Conservation (phyloP, 148 eudicot species). For the Rhododendron simsii region DNA sequence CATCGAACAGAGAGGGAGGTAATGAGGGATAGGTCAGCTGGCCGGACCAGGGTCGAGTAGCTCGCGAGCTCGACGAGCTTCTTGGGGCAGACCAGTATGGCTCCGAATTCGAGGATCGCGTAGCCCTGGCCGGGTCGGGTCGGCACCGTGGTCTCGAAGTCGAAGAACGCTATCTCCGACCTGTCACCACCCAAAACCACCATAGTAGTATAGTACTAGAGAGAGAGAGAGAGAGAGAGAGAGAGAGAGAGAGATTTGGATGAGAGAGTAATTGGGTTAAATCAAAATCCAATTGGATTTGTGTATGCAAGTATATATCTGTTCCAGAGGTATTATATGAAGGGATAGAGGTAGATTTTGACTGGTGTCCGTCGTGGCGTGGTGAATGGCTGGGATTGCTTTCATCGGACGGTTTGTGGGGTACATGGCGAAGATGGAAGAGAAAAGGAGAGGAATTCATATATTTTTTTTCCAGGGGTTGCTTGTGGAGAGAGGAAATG, state of each 20-base stretch:
- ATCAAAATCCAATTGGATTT: background rate
- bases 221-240: background rate
- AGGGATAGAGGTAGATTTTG: background rate
- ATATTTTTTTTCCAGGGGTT: background rate
- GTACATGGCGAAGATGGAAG: background rate
- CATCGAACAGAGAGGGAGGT: slow-evolving; percentile 40
- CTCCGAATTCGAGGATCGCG: slow-evolving; percentile 77
- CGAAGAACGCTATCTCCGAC: slow-evolving; percentile 80
- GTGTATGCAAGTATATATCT: background rate
- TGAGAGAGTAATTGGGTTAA: background rate
- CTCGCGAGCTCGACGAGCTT: slow-evolving; percentile 73
- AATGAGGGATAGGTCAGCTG: slow-evolving; percentile 48
- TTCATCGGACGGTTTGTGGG: background rate
- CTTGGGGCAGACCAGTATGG: slow-evolving; percentile 79
- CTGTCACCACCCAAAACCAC: slow-evolving; percentile 21
- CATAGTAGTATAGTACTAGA: background rate
- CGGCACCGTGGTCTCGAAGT: slow-evolving; percentile 82
- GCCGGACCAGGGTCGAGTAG: slow-evolving; percentile 69
- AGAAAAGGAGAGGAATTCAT: background rate
- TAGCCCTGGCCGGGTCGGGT: slow-evolving; percentile 44
- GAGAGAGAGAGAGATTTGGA: background rate
- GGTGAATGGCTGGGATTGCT: background rate
- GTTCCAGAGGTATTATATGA: background rate
- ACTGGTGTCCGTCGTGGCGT: background rate
- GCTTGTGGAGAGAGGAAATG: background rate